Conservation (phyloP, 345 rosid species). For the Salix suchowensis region DNA sequence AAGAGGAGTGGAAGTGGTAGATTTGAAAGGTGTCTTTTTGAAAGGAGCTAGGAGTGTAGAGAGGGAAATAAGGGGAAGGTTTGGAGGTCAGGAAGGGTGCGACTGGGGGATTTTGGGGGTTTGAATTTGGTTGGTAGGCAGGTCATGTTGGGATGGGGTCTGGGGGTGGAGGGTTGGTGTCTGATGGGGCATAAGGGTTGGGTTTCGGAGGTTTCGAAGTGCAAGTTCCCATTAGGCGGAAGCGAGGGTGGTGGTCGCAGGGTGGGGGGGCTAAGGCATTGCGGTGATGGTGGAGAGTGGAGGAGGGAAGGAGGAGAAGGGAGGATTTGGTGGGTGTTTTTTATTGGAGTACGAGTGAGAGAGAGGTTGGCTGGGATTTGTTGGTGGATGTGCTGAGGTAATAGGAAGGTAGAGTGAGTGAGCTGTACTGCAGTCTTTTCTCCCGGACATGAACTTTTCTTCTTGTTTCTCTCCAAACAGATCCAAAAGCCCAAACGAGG, state of each 20-base stretch:
- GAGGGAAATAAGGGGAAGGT: slow-evolving; percentile 71
- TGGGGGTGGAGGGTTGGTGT: neutral
- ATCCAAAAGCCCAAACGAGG: no score
- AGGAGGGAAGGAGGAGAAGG: neutral
- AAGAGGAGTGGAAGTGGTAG: slow-evolving; percentile 75
- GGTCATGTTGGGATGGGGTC: slow-evolving; percentile 23
- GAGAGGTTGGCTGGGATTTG: neutral
- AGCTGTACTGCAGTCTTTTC: neutral
- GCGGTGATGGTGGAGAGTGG: neutral
- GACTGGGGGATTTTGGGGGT: slow-evolving; percentile 30
- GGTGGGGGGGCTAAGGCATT: slow-evolving; percentile 5
- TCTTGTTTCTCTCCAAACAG: no score
- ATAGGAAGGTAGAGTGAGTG: neutral
- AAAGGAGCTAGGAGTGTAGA: slow-evolving; percentile 88
- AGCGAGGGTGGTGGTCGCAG: neutral
- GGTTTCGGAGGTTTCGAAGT: slow-evolving; percentile 61
- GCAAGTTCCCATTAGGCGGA: slow-evolving; percentile 59
- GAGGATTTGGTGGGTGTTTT: neutral
- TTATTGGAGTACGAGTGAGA: neutral
- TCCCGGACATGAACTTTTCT: neutral
- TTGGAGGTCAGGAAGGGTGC: slow-evolving; percentile 11
- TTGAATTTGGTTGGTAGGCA: slow-evolving; percentile 19
- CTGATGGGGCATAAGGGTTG: slow-evolving; percentile 59
- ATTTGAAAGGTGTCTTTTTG: slow-evolving; percentile 67
- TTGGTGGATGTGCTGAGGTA: neutral